Evolutionary conservation across 1,139 yeast genomes (phyloP).

Genomic region (Entelexis paramagnoliae): DNA sequence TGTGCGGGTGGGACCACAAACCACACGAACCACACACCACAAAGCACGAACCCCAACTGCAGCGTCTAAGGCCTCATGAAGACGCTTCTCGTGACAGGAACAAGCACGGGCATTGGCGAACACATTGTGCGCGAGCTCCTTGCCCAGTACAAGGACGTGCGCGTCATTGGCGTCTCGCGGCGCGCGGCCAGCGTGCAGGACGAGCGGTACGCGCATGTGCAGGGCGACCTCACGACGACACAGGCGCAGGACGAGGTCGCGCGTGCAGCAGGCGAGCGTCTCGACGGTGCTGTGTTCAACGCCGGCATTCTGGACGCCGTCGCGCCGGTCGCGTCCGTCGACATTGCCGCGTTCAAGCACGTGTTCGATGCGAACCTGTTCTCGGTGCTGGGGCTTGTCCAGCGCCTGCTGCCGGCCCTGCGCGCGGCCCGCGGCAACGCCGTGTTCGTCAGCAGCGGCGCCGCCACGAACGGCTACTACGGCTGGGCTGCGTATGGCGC

Average conservation of each 20-base stretch:
- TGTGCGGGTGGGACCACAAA: too few relatives aligned
- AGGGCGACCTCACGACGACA: slow-evolving; percentile 57
- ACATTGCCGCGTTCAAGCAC: slow-evolving; percentile 48
- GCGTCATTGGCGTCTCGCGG: slow-evolving; percentile 66
- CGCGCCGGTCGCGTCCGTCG: slow-evolving; percentile 41
- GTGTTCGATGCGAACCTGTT: slow-evolving; percentile 72
- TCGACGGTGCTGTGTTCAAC: slow-evolving; percentile 68
- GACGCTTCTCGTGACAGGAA: slow-evolving; percentile 24
- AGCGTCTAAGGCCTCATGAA: slow-evolving; percentile 11
- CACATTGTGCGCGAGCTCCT: slow-evolving; percentile 52
- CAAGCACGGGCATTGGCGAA: slow-evolving; percentile 57
- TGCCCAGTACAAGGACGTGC: slow-evolving; percentile 31
- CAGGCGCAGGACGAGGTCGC: slow-evolving; percentile 38
- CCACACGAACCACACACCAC: neutral
- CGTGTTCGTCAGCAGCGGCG: slow-evolving; percentile 79
- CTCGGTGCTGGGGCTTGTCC: slow-evolving; percentile 55
- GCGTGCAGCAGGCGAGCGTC: slow-evolving; percentile 41
- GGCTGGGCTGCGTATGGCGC: slow-evolving; percentile 87
- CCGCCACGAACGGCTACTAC: slow-evolving; percentile 51
- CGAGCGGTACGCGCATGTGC: slow-evolving; percentile 37
- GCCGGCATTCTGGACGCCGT: slow-evolving; percentile 88
- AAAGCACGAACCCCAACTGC: too few relatives aligned
- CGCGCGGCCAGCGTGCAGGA: slow-evolving; percentile 33
- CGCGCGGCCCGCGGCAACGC: slow-evolving; percentile 49
- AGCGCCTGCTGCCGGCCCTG: slow-evolving; percentile 47